Evolutionary conservation across 495 filamentous ascomycete species (phyloP), one percentile per base, ranked within the genome.

Genomic region (Neurospora sp.): DNA sequence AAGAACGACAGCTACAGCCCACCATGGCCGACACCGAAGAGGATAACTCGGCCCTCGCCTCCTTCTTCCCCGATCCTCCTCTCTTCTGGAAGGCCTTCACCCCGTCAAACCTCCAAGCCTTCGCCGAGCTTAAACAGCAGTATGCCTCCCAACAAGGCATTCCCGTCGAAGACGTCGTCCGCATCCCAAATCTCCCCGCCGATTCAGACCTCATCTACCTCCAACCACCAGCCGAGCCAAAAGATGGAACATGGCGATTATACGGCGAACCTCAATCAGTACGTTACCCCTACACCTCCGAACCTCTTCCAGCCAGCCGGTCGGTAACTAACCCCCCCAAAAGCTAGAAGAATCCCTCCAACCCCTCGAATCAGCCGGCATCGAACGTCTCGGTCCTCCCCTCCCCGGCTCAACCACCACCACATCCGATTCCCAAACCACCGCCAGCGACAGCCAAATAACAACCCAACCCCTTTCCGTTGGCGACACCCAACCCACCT

Each of bases 31-130:
- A 77, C 45, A 45, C 68, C 16, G 78, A 81, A 53, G 82, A 86
- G 40, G 82, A 85, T 61, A 76, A 81, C 38, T 75, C 76, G 10
- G 78, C 79, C 44, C 78, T 81, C 10, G 78, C 82, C n/a, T 77
- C 82, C 9, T 81, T 83, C 31, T 85, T 94, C 82, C 95, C 96
- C 20, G 87, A 91, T 18, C 96, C 96, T 4, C 96, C 96, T 27
- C 90, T 92, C 4, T 94, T 97, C 84, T 98, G 93, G 88, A 91
- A 92, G 74, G 85, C 90, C 79, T 98, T 98, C 83, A 97, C 93
- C 0, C 77, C 88, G 4, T 88, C 91, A 0, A 97, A 97, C 80
- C 77, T 96, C 73, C 81, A 88, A 35, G 89, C 87, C 41, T 87
- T 96, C 68, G 84, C 91, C 42, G 76, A 85, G 76, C 85, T 77